Evolutionary conservation across 306 rosid genomes (phyloP).

Genomic region (Inga leiocalycina): DNA sequence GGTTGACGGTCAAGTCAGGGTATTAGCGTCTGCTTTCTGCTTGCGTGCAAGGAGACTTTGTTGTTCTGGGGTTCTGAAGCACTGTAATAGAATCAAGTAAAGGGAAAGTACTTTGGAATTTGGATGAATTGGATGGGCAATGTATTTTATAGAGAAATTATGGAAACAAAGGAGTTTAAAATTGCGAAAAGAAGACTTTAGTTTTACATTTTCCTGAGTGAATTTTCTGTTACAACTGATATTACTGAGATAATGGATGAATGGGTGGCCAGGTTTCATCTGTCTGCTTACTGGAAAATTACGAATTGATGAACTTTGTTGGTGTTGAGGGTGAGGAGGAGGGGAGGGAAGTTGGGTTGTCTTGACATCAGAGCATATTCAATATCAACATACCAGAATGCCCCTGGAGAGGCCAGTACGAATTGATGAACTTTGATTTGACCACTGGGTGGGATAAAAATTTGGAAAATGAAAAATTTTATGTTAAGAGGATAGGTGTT

Average conservation of each 20-base stretch:
- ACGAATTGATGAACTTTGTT: neutral
- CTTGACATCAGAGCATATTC: no score
- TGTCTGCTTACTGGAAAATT: neutral
- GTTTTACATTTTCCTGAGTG: neutral
- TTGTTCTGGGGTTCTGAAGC: conserved; percentile 21
- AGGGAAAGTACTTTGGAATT: neutral
- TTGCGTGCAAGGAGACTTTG: neutral
- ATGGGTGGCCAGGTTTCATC: neutral
- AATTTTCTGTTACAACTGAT: neutral
- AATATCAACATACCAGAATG: no score
- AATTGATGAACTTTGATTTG: neutral
- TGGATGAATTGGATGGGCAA: neutral
- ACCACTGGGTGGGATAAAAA: neutral
- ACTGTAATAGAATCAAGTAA: neutral
- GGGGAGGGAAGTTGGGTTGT: no score
- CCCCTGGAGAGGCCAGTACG: neutral
- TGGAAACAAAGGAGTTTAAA: neutral
- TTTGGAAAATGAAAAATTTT: neutral
- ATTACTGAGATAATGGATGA: neutral
- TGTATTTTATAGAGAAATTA: neutral
- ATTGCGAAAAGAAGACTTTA: neutral
- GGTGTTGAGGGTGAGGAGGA: no score
- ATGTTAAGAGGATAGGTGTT: neutral
- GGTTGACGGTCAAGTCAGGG: neutral
- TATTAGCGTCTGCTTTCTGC: neutral